Conservation (phyloP, 805 yeast species). For the Pichia nanzhaoensis region DNA sequence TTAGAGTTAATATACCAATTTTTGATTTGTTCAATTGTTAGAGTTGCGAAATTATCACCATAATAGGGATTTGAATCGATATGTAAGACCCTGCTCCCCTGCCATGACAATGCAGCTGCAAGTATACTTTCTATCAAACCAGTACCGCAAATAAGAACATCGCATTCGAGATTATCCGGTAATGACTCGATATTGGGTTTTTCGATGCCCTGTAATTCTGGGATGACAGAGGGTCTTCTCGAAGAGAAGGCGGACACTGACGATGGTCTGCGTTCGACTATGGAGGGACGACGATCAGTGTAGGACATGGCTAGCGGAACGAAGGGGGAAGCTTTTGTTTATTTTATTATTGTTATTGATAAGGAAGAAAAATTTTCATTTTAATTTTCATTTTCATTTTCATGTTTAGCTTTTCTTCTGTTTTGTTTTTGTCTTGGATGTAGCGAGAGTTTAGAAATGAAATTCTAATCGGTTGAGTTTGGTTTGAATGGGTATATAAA, state of each 20-base stretch:
- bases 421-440: too few relatives aligned
- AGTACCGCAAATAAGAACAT: constrained; percentile 87
- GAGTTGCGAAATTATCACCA: constrained; percentile 82
- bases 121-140: constrained; percentile 82
- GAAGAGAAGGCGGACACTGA: constrained; percentile 21
- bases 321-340: not conserved
- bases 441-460: too few relatives aligned
- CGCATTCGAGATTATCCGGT: constrained; percentile 57
- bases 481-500: too few relatives aligned
- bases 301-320: constrained; percentile 31
- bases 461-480: too few relatives aligned
- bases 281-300: constrained; percentile 62
- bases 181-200: constrained; percentile 57
- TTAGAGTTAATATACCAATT: constrained; percentile 77
- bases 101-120: constrained; percentile 96
- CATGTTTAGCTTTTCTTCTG: too few relatives aligned
- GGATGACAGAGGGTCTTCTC: constrained; percentile 41
- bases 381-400: too few relatives aligned
- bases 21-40: constrained; percentile 79
- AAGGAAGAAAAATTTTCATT: constrained; percentile 3
- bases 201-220: constrained; percentile 72
- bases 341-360: too few relatives aligned
- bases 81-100: constrained; percentile 91
- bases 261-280: constrained; percentile 34
- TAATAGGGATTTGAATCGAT: constrained; percentile 79